Percentiles rank a stretch among this genome's conserved stretches.
Evolutionary conservation across 441 rosid genomes (phyloP).

Genomic region (Corymbia calophylla): DNA sequence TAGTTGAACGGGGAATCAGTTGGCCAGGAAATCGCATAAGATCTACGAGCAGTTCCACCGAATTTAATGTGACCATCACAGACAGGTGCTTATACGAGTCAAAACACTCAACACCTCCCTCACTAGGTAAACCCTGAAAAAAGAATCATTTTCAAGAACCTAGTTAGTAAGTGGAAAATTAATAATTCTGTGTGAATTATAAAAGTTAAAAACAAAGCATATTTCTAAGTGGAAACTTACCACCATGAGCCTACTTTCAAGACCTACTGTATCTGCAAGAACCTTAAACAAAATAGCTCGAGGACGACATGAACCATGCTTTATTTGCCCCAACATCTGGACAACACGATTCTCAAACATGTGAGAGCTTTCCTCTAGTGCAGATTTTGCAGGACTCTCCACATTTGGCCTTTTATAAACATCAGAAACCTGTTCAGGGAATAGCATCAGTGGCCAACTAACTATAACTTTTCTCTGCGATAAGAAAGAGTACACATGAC

Average conservation of each 20-base stretch:
- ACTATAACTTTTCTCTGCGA: background rate
- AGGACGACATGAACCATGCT: conserved; percentile 88
- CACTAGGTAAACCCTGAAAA: conserved; percentile 88
- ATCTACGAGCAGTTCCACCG: conserved; percentile 91
- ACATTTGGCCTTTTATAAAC: conserved; percentile 72
- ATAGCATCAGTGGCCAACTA: conserved; percentile 1
- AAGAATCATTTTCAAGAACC: background rate
- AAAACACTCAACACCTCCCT: conserved; percentile 64
- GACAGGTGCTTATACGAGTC: conserved; percentile 95
- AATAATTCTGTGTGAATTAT: background rate
- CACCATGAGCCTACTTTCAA: conserved; percentile 92
- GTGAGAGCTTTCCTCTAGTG: conserved; percentile 63
- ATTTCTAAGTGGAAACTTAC: conserved; percentile 38
- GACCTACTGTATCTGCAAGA: conserved; percentile 92
- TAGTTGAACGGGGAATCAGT: conserved; percentile 81
- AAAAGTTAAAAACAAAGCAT: background rate
- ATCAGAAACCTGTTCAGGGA: conserved; percentile 70
- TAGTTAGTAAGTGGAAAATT: background rate
- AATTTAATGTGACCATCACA: conserved; percentile 79
- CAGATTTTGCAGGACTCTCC: conserved; percentile 89
- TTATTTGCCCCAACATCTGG: conserved; percentile 95
- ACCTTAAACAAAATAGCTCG: conserved; percentile 97
- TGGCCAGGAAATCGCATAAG: conserved; percentile 97
- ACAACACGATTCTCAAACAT: conserved; percentile 65
- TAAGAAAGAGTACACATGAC: background rate